A percentile compares a stretch with the other conserved stretches of the same genome.
Evolutionary conservation across 2,329 filamentous ascomycete genomes (phyloP).

Genomic region (Colletotrichum phormii): DNA sequence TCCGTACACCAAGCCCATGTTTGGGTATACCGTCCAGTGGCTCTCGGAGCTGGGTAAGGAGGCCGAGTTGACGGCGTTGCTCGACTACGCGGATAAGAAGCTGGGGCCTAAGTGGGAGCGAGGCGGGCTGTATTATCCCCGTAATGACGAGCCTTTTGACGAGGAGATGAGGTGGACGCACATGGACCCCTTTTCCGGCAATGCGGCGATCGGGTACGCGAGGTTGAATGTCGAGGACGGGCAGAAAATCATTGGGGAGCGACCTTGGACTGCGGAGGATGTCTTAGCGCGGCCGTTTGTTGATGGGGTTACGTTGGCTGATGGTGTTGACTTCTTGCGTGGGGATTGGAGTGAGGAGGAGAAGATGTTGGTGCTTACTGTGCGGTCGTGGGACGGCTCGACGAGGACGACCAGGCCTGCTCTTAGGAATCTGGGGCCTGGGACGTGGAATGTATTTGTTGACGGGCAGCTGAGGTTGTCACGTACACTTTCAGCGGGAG

Average conservation of each 20-base stretch:
- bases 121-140: constrained; percentile 49
- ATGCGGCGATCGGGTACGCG: constrained; percentile 49
- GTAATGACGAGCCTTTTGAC: constrained; percentile 41
- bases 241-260: constrained; percentile 48
- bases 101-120: constrained; percentile 47
- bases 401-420: not conserved
- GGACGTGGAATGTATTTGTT: not conserved
- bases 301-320: not conserved
- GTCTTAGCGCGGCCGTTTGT: constrained; percentile 18
- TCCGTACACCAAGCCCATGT: constrained; percentile 19
- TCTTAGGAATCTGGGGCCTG: not conserved
- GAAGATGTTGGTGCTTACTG: not conserved
- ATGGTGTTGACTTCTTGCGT: constrained; percentile 11
- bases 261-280: constrained; percentile 43
- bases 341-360: not conserved
- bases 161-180: constrained; percentile 40
- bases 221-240: constrained; percentile 50
- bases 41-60: constrained; percentile 47
- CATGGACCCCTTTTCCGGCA: constrained; percentile 50
- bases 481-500: not conserved
- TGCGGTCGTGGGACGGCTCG: constrained; percentile 5
- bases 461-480: not conserved
- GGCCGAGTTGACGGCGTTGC: constrained; percentile 37
- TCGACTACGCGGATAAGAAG: constrained; percentile 43
- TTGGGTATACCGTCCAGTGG: constrained; percentile 44